These are phyloP conservation scores for Aspergillus biplanus DNA, from an alignment of 495 filamentous ascomycete genomes.

Conservation along the genomic window DNA sequence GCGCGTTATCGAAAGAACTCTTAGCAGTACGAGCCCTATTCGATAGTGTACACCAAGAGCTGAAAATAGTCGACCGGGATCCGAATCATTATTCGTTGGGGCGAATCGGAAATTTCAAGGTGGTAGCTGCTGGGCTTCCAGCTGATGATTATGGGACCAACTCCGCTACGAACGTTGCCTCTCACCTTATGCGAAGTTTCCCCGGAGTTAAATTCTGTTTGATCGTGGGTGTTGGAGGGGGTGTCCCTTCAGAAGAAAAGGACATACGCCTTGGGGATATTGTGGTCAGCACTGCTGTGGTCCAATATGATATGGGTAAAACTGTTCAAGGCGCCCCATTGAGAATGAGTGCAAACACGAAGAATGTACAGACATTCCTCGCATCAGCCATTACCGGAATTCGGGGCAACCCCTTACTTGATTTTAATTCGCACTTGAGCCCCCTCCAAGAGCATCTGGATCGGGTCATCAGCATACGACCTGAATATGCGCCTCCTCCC, in stretches of 20 bases:
- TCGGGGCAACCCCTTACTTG: too few species aligned
- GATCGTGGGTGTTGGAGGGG: constrained; percentile 48
- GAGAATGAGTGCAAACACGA: not conserved
- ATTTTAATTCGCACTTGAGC: too few species aligned
- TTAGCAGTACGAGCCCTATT: not conserved
- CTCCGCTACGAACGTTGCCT: constrained; percentile 14
- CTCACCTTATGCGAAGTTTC: constrained; percentile 11
- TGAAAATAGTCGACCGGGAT: not conserved
- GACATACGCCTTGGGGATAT: constrained; percentile 38
- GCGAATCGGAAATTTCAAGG: not conserved
- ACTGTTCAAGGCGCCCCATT: not conserved
- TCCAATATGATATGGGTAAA: constrained; percentile 7
- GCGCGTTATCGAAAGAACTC: not conserved
- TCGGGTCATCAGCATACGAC: too few species aligned
- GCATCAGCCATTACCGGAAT: not conserved
- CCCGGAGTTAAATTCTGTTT: constrained; percentile 13
- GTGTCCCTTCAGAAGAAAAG: constrained; percentile 23
- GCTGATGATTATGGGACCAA: not conserved
- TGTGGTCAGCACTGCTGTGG: constrained; percentile 18
- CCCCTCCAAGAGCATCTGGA: too few species aligned
- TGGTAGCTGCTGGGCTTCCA: not conserved
- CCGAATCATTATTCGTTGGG: not conserved
- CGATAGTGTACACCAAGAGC: not conserved
- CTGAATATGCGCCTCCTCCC: too few species aligned
- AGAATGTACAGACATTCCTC: not conserved